A percentile compares a stretch with the other conserved stretches of the same genome.
Evolutionary conservation across 352 stramenopile genomes (phyloP).

Genomic region (Pythium apleroticum): DNA sequence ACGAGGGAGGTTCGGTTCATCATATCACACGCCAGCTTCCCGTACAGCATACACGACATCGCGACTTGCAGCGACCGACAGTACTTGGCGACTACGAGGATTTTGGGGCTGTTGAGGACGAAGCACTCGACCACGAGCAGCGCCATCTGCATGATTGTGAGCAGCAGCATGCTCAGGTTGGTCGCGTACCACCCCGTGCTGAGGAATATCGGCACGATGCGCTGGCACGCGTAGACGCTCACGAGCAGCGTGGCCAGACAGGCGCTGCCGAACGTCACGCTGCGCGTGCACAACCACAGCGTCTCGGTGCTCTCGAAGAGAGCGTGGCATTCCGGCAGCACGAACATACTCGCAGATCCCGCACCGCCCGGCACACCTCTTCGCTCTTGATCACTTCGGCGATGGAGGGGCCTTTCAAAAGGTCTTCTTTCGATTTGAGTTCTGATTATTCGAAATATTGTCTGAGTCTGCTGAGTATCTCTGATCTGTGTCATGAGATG

Average conservation of each 20-base stretch:
- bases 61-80: slow-evolving; percentile 66
- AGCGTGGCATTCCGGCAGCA: slow-evolving; percentile 58
- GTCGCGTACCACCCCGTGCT: slow-evolving; percentile 54
- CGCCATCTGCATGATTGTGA: slow-evolving; percentile 63
- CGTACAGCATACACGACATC: slow-evolving; percentile 69
- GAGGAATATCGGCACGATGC: slow-evolving; percentile 60
- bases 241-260: slow-evolving; percentile 53
- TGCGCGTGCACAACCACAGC: slow-evolving; percentile 57
- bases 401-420: background rate
- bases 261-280: slow-evolving; percentile 56
- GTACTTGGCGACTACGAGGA: slow-evolving; percentile 73
- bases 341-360: slow-evolving; percentile 9
- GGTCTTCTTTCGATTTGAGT: background rate
- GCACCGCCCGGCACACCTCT: too few relatives aligned
- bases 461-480: too few relatives aligned
- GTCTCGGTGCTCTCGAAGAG: slow-evolving; percentile 35
- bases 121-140: slow-evolving; percentile 68
- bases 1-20: slow-evolving; percentile 36
- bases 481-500: too few relatives aligned
- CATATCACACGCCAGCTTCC: slow-evolving; percentile 63
- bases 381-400: too few relatives aligned
- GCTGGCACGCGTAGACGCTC: slow-evolving; percentile 41
- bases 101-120: slow-evolving; percentile 49
- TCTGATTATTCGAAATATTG: too few relatives aligned
- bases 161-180: slow-evolving; percentile 60